These are phyloP conservation scores for Hypocreales sp. DNA, from an alignment of 2,329 filamentous ascomycete genomes.

Conservation along the genomic window DNA sequence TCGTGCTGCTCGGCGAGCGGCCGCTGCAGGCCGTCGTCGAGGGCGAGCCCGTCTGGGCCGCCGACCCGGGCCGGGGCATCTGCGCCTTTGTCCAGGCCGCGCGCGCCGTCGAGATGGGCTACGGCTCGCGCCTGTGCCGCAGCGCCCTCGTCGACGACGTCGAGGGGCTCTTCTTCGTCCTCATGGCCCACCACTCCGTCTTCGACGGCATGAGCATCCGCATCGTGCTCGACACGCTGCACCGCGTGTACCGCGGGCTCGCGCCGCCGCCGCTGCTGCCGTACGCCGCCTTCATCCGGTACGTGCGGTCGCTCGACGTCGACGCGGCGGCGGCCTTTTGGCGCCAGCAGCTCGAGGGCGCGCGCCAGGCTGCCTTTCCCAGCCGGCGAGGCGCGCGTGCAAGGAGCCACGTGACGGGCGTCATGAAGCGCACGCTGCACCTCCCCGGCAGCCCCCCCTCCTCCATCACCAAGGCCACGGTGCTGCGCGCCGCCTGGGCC, in stretches of 20 bases:
- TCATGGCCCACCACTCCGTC: conserved; percentile 11
- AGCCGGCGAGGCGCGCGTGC: too few relatives aligned
- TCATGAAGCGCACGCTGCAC: not conserved
- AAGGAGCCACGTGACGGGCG: too few relatives aligned
- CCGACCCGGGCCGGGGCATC: not conserved
- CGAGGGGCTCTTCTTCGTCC: conserved; percentile 6
- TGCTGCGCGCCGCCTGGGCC: conserved; percentile 11
- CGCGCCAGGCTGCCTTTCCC: conserved; percentile 2
- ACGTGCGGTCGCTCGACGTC: not conserved
- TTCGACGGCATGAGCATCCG: conserved; percentile 12
- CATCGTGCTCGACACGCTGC: conserved; percentile 3
- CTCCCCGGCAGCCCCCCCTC: not conserved
- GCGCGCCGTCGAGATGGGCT: not conserved
- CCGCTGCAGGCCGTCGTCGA: not conserved
- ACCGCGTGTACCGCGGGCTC: conserved; percentile 2
- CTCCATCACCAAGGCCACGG: conserved; percentile 6
- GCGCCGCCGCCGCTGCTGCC: not conserved
- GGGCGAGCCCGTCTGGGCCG: too few relatives aligned
- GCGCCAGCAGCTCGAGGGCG: conserved; percentile 3
- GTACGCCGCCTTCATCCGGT: conserved; percentile 2
- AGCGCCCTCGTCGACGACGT: not conserved
- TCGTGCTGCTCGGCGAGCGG: not conserved
- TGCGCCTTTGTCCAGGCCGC: not conserved
- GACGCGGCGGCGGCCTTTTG: conserved; percentile 2
- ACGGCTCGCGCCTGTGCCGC: not conserved